phyloP scores from a whole-genome alignment of 2,329 filamentous ascomycete species.

The Hymenoscyphus fraxineus region DNA sequence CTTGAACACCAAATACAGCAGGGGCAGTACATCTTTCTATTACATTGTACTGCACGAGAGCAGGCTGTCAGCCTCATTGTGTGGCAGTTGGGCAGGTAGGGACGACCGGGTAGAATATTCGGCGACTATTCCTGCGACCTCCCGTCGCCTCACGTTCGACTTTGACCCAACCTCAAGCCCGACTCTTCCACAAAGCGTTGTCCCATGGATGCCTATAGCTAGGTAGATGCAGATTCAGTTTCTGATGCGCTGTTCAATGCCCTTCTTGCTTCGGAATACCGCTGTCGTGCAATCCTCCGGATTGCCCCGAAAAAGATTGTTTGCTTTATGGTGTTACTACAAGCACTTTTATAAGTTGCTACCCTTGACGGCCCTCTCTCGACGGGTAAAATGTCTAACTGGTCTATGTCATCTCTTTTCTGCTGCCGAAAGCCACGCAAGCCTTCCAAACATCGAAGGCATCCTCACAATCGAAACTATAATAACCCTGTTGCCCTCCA shows the following conservation, averaged over 20 bases:
- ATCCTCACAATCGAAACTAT: conserved; percentile 1
- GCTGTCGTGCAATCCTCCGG: conserved; percentile 1
- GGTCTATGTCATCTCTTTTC: not conserved
- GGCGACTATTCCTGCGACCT: not conserved
- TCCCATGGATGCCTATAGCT: not conserved
- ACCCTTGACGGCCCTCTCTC: not conserved
- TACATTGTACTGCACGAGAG: not conserved
- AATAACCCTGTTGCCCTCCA: conserved; percentile 1
- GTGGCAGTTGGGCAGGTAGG: not conserved
- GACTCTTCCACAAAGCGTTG: not conserved
- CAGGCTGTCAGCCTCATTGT: not conserved
- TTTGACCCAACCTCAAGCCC: not conserved
- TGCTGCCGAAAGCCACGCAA: conserved; percentile 2
- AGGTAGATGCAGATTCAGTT: not conserved
- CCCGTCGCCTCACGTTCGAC: not conserved
- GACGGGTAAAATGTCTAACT: conserved; percentile 2
- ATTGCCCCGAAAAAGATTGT: not conserved
- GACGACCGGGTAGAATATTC: not conserved
- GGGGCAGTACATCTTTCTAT: not conserved
- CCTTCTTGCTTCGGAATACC: not conserved
- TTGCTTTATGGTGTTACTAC: conserved; percentile 4
- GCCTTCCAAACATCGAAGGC: not conserved
- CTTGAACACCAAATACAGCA: not conserved
- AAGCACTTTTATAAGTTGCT: conserved; percentile 3
- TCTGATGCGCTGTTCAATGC: conserved; percentile 2